phyloP scores from a whole-genome alignment of 768 basidiomycete genomes.

The Phaffia tasmanica region DNA sequence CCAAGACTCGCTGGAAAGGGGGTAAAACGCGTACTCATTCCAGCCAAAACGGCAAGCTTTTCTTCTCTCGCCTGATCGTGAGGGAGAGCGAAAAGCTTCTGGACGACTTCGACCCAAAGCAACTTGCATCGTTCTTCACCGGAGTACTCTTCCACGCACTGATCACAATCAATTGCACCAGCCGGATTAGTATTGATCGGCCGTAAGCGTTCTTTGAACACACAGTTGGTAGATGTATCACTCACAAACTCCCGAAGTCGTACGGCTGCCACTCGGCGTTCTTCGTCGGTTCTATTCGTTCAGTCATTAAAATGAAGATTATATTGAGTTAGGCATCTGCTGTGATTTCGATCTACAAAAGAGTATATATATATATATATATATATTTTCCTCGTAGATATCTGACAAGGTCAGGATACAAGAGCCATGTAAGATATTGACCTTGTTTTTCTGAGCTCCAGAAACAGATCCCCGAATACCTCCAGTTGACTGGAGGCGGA shows the following conservation, averaged over 20 bases:
- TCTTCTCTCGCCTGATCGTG: constrained; percentile 68
- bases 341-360: not conserved
- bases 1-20: constrained; percentile 3
- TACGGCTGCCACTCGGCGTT: constrained; percentile 29
- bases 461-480: constrained; percentile 18
- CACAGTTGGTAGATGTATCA: not conserved
- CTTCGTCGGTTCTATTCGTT: constrained; percentile 27
- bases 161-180: not conserved
- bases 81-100: constrained; percentile 65
- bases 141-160: constrained; percentile 26
- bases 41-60: constrained; percentile 73
- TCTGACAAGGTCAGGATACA: not conserved
- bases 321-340: not conserved
- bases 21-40: constrained; percentile 55
- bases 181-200: not conserved
- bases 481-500: constrained; percentile 14
- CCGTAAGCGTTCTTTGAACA: not conserved
- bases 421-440: not conserved
- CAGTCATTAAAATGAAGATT: not conserved
- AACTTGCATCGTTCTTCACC: constrained; percentile 23
- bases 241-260: constrained; percentile 31
- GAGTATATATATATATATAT: not conserved
- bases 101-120: constrained; percentile 56
- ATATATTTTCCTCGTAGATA: not conserved
- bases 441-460: constrained; percentile 15